A percentile compares a stretch with the other conserved stretches of the same genome.
phyloP scores from a whole-genome alignment of 768 basidiomycete species.

The Kwoniella bestiolae region DNA sequence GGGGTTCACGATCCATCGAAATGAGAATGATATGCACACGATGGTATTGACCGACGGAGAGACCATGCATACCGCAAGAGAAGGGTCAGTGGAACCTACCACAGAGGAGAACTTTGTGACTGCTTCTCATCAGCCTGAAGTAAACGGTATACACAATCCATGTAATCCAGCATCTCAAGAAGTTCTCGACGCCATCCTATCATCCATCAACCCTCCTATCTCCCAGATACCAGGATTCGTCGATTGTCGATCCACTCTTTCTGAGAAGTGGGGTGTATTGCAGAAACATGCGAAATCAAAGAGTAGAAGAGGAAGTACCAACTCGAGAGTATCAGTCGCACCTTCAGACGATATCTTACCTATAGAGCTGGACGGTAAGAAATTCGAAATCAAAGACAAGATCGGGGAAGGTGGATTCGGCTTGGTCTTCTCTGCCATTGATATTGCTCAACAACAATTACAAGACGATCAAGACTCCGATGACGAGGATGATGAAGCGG shows the following conservation, averaged over 20 bases:
- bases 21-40: slow-evolving; percentile 19
- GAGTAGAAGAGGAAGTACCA: slow-evolving; percentile 34
- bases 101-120: slow-evolving; percentile 29
- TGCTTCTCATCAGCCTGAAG: neutral
- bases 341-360: slow-evolving; percentile 37
- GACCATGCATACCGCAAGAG: slow-evolving; percentile 34
- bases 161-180: slow-evolving; percentile 81
- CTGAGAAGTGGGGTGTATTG: slow-evolving; percentile 68
- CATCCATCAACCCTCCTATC: slow-evolving; percentile 62
- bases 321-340: slow-evolving; percentile 37
- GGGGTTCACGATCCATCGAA: slow-evolving; percentile 53
- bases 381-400: slow-evolving; percentile 77
- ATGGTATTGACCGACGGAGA: slow-evolving; percentile 34
- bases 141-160: slow-evolving; percentile 69
- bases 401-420: slow-evolving; percentile 97
- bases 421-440: slow-evolving; percentile 82
- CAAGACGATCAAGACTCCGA: slow-evolving; percentile 57
- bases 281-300: slow-evolving; percentile 69
- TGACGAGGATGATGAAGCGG: slow-evolving; percentile 60
- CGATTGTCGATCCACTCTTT: slow-evolving; percentile 52
- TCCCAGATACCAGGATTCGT: slow-evolving; percentile 50
- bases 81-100: slow-evolving; percentile 21
- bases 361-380: slow-evolving; percentile 68
- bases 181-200: slow-evolving; percentile 69
- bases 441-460: slow-evolving; percentile 53